Evolutionary conservation across 225 moss, liverwort and hornwort genomes (phyloP).

Genomic region (Pseudisothecium myosuroides): DNA sequence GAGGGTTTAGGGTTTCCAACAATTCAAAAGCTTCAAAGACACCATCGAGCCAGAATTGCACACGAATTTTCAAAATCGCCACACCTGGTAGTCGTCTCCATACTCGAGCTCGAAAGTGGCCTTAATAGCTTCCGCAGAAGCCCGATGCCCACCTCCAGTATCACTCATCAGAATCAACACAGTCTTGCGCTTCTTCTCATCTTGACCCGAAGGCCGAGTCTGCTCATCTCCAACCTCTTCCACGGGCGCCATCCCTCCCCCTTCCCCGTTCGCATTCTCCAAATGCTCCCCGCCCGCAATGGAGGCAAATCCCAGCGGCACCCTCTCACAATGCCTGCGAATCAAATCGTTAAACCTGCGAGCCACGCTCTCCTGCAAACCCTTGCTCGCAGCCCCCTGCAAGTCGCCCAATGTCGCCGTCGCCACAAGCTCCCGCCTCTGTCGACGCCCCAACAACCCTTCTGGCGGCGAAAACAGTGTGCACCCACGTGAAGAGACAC

Average conservation of each 20-base stretch:
- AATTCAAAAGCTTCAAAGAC: not conserved
- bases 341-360: conserved; percentile 59
- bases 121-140: conserved; percentile 92
- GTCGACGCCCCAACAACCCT: not conserved
- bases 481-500: not conserved
- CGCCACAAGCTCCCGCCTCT: not conserved
- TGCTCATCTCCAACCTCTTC: conserved; percentile 6
- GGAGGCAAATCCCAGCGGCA: conserved; percentile 61
- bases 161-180: conserved; percentile 97
- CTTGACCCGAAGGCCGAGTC: conserved; percentile 13
- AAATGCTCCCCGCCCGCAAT: not conserved
- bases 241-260: not conserved
- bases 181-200: conserved; percentile 40
- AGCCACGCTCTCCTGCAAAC: conserved; percentile 29
- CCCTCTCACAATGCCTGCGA: conserved; percentile 60
- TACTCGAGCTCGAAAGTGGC: conserved; percentile 92
- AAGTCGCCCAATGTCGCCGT: conserved; percentile 8
- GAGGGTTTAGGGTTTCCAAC: not conserved
- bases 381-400: not conserved
- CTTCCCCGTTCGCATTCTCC: not conserved
- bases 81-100: conserved; percentile 69
- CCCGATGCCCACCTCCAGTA: conserved; percentile 91
- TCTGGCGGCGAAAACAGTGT: not conserved
- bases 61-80: not conserved
- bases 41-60: not conserved